These are phyloP conservation scores for Diaporthe sp. DNA, from an alignment of 2,329 filamentous ascomycete species.

Conservation along the genomic window DNA sequence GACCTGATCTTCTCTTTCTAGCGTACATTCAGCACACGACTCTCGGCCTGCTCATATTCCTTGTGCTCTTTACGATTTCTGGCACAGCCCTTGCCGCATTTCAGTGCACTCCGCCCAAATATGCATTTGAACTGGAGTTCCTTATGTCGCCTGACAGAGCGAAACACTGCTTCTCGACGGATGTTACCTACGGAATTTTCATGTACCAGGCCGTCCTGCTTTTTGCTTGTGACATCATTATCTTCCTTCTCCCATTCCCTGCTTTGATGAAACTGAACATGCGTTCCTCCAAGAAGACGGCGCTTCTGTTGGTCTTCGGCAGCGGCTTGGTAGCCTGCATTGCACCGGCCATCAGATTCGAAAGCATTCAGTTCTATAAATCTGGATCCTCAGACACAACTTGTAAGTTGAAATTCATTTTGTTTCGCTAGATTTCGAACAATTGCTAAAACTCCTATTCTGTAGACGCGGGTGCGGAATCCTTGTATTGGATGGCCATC, in stretches of 20 bases:
- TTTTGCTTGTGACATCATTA: conserved; percentile 36
- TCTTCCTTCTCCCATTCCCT: conserved; percentile 34
- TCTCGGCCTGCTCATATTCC: conserved; percentile 33
- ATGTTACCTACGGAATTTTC: conserved; percentile 29
- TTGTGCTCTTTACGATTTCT: conserved; percentile 37
- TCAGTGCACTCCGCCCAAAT: conserved; percentile 39
- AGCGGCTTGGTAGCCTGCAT: conserved; percentile 37
- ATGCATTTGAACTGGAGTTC: conserved; percentile 32
- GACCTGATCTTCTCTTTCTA: not conserved
- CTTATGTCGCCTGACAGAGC: conserved; percentile 35
- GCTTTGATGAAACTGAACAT: conserved; percentile 32
- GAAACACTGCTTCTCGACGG: conserved; percentile 34
- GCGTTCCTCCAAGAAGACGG: conserved; percentile 25
- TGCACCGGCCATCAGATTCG: conserved; percentile 36
- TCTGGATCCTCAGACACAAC: conserved; percentile 32
- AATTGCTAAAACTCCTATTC: not conserved
- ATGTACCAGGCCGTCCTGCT: conserved; percentile 37
- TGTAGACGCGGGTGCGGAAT: conserved; percentile 34
- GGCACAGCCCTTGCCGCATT: conserved; percentile 33
- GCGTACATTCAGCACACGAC: conserved; percentile 35
- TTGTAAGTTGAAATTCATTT: conserved; percentile 20
- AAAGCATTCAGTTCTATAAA: conserved; percentile 34
- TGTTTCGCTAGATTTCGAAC: accelerated
- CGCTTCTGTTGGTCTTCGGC: conserved; percentile 34
- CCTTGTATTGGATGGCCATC: conserved; percentile 39